These are phyloP conservation scores for Usnea hakonensis DNA, from an alignment of 495 filamentous ascomycete species.

Conservation along the genomic window DNA sequence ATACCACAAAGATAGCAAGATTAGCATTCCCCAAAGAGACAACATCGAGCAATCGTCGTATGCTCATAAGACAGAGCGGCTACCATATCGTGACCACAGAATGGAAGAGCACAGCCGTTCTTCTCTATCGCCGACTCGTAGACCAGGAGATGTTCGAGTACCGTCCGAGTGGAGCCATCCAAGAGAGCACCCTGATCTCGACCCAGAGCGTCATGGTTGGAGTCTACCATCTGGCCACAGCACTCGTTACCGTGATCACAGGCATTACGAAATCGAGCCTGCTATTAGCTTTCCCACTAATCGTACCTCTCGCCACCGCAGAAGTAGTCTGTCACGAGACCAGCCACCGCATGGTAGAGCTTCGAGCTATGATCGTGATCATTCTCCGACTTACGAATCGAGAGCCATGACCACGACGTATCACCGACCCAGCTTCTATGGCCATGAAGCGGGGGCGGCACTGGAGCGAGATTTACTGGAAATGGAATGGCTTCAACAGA, in stretches of 20 bases:
- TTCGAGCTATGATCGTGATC: background rate
- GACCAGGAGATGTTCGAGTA: background rate
- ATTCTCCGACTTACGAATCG: background rate
- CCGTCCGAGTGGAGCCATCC: background rate
- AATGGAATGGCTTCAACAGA: background rate
- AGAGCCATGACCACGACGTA: background rate
- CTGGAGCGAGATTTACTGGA: background rate
- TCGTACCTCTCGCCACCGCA: background rate
- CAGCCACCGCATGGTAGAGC: background rate
- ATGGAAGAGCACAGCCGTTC: background rate
- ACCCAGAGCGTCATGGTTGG: background rate
- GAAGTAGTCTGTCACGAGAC: background rate
- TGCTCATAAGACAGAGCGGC: background rate
- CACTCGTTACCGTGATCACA: background rate
- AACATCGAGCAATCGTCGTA: background rate
- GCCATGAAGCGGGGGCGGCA: background rate
- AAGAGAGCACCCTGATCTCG: background rate
- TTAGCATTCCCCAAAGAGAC: background rate
- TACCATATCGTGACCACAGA: background rate
- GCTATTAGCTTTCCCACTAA: background rate
- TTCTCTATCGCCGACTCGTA: background rate
- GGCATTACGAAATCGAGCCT: background rate
- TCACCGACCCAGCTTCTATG: background rate
- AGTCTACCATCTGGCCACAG: background rate
- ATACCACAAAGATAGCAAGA: background rate